Evolutionary conservation across 345 rosid species (phyloP).

Genomic region (Euphorbia lathyris): DNA sequence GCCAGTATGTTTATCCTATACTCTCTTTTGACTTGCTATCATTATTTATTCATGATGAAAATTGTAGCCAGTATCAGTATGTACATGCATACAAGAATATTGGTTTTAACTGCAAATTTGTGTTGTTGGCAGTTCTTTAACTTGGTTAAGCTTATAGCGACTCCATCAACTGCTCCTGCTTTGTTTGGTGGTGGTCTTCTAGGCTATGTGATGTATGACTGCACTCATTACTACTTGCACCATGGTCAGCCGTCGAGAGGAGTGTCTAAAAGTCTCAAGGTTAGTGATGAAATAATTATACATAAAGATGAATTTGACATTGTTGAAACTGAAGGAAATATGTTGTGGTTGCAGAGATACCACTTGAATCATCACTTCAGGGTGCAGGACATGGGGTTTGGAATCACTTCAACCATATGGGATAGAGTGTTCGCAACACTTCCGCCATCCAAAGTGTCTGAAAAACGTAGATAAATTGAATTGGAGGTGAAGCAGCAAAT

Average conservation of each 20-base stretch:
- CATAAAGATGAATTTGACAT: neutral
- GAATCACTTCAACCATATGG: constrained; percentile 90
- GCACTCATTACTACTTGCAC: constrained; percentile 90
- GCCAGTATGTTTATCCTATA: constrained; percentile 42
- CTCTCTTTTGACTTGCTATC: neutral
- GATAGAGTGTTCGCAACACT: constrained; percentile 83
- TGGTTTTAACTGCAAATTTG: neutral
- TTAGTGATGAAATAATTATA: constrained; percentile 12
- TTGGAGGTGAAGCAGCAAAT: neutral
- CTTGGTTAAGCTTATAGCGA: constrained; percentile 45
- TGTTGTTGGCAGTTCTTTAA: constrained; percentile 68
- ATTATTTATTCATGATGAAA: neutral
- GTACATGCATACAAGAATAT: too few relatives aligned
- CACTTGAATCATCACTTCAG: constrained; percentile 96
- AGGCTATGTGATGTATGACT: constrained; percentile 86
- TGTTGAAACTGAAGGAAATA: neutral
- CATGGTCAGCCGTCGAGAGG: constrained; percentile 77
- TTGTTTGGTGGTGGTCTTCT: constrained; percentile 84
- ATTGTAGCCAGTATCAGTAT: neutral
- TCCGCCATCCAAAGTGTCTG: constrained; percentile 37
- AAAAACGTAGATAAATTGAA: constrained; percentile 11
- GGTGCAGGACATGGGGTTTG: constrained; percentile 78
- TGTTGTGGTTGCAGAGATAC: constrained; percentile 58
- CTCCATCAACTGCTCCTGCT: constrained; percentile 74
- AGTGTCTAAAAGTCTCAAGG: constrained; percentile 71